These are phyloP conservation scores for Adansonia madagascariensis DNA, from an alignment of 441 rosid genomes.

Conservation along the genomic window DNA sequence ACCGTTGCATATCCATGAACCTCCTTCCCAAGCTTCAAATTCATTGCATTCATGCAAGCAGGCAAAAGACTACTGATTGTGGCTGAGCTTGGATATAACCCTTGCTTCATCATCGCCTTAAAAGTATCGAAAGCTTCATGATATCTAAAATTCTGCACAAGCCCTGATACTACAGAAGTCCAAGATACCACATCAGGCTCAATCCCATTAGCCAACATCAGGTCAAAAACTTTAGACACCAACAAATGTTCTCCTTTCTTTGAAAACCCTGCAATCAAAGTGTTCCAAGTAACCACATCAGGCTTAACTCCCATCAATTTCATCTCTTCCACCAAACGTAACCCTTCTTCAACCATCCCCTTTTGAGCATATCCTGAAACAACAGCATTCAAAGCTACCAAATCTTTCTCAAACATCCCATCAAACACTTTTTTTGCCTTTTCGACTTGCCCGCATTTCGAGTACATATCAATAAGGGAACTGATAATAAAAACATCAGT, in stretches of 20 bases:
- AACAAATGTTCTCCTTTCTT: slow-evolving; percentile 49
- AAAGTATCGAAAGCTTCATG: slow-evolving; percentile 60
- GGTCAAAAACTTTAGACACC: slow-evolving; percentile 48
- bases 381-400: slow-evolving; percentile 72
- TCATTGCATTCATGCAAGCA: slow-evolving; percentile 57
- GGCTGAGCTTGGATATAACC: slow-evolving; percentile 57
- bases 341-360: slow-evolving; percentile 53
- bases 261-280: slow-evolving; percentile 66
- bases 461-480: slow-evolving; percentile 79
- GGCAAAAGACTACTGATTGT: slow-evolving; percentile 76
- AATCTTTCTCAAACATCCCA: slow-evolving; percentile 53
- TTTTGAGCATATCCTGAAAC: slow-evolving; percentile 65
- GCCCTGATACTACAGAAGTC: slow-evolving; percentile 80
- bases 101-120: slow-evolving; percentile 56
- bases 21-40: slow-evolving; percentile 63
- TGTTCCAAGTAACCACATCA: slow-evolving; percentile 75
- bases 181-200: slow-evolving; percentile 78
- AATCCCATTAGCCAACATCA: slow-evolving; percentile 53
- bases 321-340: slow-evolving; percentile 56
- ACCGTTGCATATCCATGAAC: slow-evolving; percentile 68
- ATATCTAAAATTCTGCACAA: slow-evolving; percentile 60
- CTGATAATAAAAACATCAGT: slow-evolving; percentile 61
- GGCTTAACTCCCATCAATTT: slow-evolving; percentile 45
- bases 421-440: slow-evolving; percentile 54
- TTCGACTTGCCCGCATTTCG: slow-evolving; percentile 56